Base-by-base conservation (phyloP, 805 yeast species). In the Wickerhamiella cacticola region DNA sequence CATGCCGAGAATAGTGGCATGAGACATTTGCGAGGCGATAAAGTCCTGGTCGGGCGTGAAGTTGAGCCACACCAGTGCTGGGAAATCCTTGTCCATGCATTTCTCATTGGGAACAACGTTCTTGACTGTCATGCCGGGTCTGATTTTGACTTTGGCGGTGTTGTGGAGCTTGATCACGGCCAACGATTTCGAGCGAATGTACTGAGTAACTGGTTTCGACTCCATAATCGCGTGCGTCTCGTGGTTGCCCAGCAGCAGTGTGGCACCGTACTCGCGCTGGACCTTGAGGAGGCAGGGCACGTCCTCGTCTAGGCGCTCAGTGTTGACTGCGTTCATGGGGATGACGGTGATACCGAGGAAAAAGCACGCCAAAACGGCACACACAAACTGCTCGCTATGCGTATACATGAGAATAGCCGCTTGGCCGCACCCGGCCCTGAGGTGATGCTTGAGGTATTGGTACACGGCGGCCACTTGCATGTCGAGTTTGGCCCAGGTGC, bases 361-460 rank as follows among this genome's bases (percentile, higher is more conserved):
- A 61, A 89, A 74, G 60, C 97, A 89, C 0, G 98, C 96, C 63
- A 79, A 78, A 1, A 87, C 69, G 1, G 94, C 85, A 24, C 85
- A 76, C 4, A 81, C 76, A 58, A 76, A 89, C 52, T 92, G 97
- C 49, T 88, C 95, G 1, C 87, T 78, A 41, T 89, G 74, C 0
- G 94, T 81, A 60, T 85, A 87, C 80, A 87, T 80, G 56, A 92
- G 66, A 2, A 87, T 71, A 3, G 86, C 89, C 53, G 72, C 68
- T 46, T 82, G 83, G 0, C 95, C 95, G 2, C 82, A 70, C 47
- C 66, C 71, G 40, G 85, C 60, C 2, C 72, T 68, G 1, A 77
- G 73, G 63, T 84, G 88, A 39, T 75, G 82, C 29, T 80, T 68
- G 46, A 92, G 72, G 58, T 82, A 78, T 5, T 74, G 68, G 45